phyloP scores from a whole-genome alignment of 768 basidiomycete species.

The Hericium rajendrae region DNA sequence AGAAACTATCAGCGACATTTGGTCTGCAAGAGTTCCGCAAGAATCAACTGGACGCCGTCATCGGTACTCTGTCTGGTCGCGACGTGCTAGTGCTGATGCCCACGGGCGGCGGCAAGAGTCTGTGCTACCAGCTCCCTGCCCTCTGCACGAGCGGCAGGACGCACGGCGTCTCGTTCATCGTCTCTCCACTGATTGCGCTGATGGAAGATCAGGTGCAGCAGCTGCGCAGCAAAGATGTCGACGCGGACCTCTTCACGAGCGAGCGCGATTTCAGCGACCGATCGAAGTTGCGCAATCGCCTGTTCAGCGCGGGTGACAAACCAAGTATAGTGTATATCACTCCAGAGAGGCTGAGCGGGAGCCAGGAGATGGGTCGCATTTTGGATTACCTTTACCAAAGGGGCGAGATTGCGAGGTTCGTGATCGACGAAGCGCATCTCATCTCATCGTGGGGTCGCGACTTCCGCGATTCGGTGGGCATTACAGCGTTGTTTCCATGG shows the following conservation, averaged over 20 bases:
- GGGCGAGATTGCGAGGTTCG: constrained; percentile 71
- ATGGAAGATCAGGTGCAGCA: constrained; percentile 84
- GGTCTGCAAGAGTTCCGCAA: constrained; percentile 56
- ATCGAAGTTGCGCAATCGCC: constrained; percentile 28
- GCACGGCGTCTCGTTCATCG: constrained; percentile 77
- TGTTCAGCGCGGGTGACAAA: constrained; percentile 33
- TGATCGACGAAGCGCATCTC: constrained; percentile 95
- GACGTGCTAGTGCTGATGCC: constrained; percentile 97
- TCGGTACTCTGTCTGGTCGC: constrained; percentile 63
- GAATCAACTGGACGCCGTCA: constrained; percentile 84
- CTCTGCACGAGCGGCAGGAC: constrained; percentile 65
- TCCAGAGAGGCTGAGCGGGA: constrained; percentile 78
- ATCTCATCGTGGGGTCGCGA: constrained; percentile 92
- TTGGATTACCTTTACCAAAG: constrained; percentile 48
- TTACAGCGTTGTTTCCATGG: not conserved
- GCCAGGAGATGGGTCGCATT: constrained; percentile 41
- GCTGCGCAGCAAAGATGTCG: constrained; percentile 52
- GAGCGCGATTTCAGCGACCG: constrained; percentile 23
- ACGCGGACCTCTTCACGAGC: constrained; percentile 41
- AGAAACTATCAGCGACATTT: constrained; percentile 51
- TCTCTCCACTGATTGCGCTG: constrained; percentile 81
- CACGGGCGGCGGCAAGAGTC: constrained; percentile 87
- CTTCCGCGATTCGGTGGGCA: constrained; percentile 40
- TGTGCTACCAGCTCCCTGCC: constrained; percentile 88
- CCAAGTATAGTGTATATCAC: constrained; percentile 80